A percentile compares a stretch with the other conserved stretches of the same genome.
Evolutionary conservation across 306 rosid species (phyloP).

Genomic region (Quercus cerris): DNA sequence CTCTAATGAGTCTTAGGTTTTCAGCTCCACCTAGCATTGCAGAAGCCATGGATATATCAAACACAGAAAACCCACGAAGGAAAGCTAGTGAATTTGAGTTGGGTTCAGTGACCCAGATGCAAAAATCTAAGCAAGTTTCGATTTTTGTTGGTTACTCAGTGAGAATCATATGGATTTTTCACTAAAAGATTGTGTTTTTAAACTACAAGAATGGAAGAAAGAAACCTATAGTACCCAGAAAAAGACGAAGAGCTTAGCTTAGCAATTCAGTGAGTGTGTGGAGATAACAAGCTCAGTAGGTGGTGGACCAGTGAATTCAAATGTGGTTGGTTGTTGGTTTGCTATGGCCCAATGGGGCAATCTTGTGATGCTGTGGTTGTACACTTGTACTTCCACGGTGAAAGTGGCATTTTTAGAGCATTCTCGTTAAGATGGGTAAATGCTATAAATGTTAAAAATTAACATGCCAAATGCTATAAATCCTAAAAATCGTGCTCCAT

Average conservation of each 20-base stretch:
- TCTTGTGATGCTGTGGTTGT: too few relatives aligned
- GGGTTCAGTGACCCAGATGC: neutral
- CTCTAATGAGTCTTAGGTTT: constrained; percentile 43
- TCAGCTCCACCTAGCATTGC: constrained; percentile 68
- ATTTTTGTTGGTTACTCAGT: neutral
- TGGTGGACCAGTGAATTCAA: too few relatives aligned
- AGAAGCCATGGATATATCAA: constrained; percentile 53
- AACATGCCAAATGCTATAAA: too few relatives aligned
- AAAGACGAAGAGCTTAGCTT: neutral
- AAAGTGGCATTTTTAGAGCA: too few relatives aligned
- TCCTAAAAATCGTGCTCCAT: too few relatives aligned
- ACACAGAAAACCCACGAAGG: constrained; percentile 2
- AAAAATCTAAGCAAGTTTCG: neutral
- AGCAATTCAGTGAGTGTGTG: neutral
- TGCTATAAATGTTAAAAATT: too few relatives aligned
- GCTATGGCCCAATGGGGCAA: too few relatives aligned
- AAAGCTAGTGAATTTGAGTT: constrained; percentile 4
- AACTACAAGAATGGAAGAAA: neutral
- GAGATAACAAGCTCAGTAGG: neutral
- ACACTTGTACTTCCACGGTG: too few relatives aligned
- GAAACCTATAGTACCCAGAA: neutral
- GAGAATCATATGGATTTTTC: neutral
- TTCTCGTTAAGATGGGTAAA: too few relatives aligned
- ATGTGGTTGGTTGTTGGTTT: too few relatives aligned
- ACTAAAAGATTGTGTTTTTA: neutral